A percentile compares a stretch with the other conserved stretches of the same genome.
phyloP scores from a whole-genome alignment of 495 filamentous ascomycete genomes.

The Trichoderma asperelloides region DNA sequence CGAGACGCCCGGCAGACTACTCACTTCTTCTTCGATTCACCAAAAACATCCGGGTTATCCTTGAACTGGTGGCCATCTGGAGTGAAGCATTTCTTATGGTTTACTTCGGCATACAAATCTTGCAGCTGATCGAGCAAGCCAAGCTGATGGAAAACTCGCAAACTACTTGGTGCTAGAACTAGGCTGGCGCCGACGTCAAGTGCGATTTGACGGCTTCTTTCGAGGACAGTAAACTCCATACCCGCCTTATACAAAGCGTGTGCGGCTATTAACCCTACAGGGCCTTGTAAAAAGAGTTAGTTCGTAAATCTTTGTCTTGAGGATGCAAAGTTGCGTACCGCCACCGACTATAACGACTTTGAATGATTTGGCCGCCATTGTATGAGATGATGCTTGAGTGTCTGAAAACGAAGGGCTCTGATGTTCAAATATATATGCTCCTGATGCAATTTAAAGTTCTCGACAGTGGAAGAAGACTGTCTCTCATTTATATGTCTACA shows the following conservation, averaged over 20 bases:
- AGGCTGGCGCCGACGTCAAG: conserved; percentile 28
- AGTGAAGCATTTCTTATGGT: background rate
- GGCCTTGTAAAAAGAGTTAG: conserved; percentile 6
- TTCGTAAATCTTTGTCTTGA: background rate
- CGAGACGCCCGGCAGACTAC: background rate
- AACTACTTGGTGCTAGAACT: conserved; percentile 17
- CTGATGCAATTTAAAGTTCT: background rate
- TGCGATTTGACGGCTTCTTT: conserved; percentile 22
- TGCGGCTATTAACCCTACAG: conserved; percentile 36
- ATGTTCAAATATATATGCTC: background rate
- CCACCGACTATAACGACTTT: conserved; percentile 40
- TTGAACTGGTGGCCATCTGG: background rate
- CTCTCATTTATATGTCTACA: no score
- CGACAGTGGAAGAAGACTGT: no score
- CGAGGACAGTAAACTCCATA: conserved; percentile 40
- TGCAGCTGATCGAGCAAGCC: conserved; percentile 24
- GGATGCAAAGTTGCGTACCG: conserved; percentile 8
- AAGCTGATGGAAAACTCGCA: conserved; percentile 37
- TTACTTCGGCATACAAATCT: background rate
- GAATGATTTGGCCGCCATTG: background rate
- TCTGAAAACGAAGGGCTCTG: background rate
- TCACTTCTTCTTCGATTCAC: background rate
- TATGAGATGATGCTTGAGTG: background rate
- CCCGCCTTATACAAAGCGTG: conserved; percentile 26
- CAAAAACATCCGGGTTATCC: background rate